phyloP scores from a whole-genome alignment of 768 basidiomycete species.

The Mycena vitilis region DNA sequence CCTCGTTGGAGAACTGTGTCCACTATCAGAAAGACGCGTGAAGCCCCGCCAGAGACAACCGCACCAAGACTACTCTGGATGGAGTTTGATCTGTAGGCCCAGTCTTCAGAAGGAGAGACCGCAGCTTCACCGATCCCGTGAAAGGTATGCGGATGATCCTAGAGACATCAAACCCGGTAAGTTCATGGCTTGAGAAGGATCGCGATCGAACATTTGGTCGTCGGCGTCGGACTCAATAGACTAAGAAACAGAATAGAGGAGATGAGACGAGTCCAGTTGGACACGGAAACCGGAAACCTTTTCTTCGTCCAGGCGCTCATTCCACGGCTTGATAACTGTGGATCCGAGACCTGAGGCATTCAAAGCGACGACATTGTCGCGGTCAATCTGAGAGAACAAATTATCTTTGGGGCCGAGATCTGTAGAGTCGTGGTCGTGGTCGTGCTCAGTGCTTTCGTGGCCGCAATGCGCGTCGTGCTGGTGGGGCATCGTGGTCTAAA shows the following conservation, averaged over 20 bases:
- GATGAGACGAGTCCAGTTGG: conserved; percentile 14
- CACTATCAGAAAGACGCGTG: neutral
- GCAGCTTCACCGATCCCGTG: conserved; percentile 86
- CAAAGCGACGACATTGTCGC: conserved; percentile 81
- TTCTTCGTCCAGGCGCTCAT: conserved; percentile 76
- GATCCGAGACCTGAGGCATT: conserved; percentile 68
- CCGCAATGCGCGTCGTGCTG: conserved; percentile 29
- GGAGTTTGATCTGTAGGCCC: conserved; percentile 88
- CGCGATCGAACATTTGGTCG: conserved; percentile 77
- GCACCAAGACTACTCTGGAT: conserved; percentile 73
- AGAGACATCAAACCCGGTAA: conserved; percentile 15
- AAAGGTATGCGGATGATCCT: conserved; percentile 91
- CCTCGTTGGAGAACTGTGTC: conserved; percentile 77
- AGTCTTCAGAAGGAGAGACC: conserved; percentile 84
- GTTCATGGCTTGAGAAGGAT: neutral
- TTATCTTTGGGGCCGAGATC: conserved; percentile 57
- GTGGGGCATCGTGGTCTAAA: conserved; percentile 16
- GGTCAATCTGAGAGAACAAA: conserved; percentile 81
- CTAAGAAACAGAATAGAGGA: conserved; percentile 52
- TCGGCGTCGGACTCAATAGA: conserved; percentile 91
- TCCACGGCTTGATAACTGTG: conserved; percentile 88
- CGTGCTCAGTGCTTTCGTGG: conserved; percentile 28
- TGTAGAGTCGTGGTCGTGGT: conserved; percentile 22
- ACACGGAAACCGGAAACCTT: conserved; percentile 57
- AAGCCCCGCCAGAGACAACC: conserved; percentile 38